Percentiles rank a stretch among this genome's conserved stretches.
Conservation (phyloP, 2,329 filamentous ascomycete species). For the Claviceps capensis region DNA sequence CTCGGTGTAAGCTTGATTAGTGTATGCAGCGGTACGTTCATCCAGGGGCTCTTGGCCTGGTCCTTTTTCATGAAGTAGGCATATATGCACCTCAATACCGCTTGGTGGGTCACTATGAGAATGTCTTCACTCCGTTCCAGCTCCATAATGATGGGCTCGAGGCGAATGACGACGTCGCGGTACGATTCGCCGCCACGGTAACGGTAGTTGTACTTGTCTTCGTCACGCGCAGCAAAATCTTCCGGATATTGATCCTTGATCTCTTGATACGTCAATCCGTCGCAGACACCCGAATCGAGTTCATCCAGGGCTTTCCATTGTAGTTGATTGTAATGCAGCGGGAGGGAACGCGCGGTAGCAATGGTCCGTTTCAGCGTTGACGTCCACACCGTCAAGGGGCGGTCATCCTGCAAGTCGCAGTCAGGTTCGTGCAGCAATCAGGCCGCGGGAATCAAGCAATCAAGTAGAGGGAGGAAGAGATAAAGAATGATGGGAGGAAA, state of each 20-base stretch:
- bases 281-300: slow-evolving; percentile 90
- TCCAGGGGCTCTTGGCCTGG: slow-evolving; percentile 89
- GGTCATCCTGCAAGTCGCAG: slow-evolving; percentile 34
- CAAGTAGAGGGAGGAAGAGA: no score
- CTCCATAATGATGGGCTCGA: slow-evolving; percentile 99
- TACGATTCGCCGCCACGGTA: slow-evolving; percentile 94
- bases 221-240: slow-evolving; percentile 88
- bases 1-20: slow-evolving; percentile 92
- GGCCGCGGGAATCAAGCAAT: no score
- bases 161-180: slow-evolving; percentile 89
- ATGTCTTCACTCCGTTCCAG: slow-evolving; percentile 93
- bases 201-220: slow-evolving; percentile 99
- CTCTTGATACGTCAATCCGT: slow-evolving; percentile 89
- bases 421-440: not conserved
- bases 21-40: slow-evolving; percentile 93
- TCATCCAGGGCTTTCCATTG: slow-evolving; percentile 99
- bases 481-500: not conserved
- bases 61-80: slow-evolving; percentile 98
- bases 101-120: slow-evolving; percentile 94
- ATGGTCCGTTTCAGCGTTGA: slow-evolving; percentile 68
- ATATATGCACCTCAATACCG: slow-evolving; percentile 92
- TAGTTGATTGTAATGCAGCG: slow-evolving; percentile 74
- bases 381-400: slow-evolving; percentile 48
- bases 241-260: slow-evolving; percentile 86
- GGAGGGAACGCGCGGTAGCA: slow-evolving; percentile 74